A percentile compares a stretch with the other conserved stretches of the same genome.
These are phyloP conservation scores for Yamadazyma laniorum DNA, from an alignment of 805 yeast species.

Conservation along the genomic window DNA sequence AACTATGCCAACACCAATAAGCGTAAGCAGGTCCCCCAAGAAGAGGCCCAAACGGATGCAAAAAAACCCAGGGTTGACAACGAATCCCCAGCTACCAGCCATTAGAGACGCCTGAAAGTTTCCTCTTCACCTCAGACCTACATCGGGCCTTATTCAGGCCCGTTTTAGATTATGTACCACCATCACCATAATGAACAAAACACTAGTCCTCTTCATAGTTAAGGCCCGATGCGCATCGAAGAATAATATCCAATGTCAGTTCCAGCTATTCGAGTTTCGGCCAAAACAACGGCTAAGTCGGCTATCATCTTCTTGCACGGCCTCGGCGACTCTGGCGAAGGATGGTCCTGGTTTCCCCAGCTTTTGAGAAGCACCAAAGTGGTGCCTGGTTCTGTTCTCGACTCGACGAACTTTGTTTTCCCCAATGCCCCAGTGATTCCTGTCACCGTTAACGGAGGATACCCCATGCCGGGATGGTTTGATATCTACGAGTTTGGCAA, in stretches of 20 bases:
- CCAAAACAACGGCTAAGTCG: slow-evolving; percentile 24
- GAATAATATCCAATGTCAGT: slow-evolving; percentile 10
- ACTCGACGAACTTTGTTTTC: slow-evolving; percentile 63
- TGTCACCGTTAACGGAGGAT: slow-evolving; percentile 66
- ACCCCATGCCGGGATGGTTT: slow-evolving; percentile 82
- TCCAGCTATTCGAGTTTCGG: slow-evolving; percentile 28
- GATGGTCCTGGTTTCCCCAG: slow-evolving; percentile 83
- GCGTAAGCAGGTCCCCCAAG: not conserved
- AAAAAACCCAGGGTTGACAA: not conserved
- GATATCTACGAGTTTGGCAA: slow-evolving; percentile 62
- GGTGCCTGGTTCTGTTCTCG: slow-evolving; percentile 44
- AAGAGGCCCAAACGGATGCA: not conserved
- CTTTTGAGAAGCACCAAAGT: slow-evolving; percentile 45
- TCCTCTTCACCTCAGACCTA: too few species aligned
- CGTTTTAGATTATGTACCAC: too few species aligned
- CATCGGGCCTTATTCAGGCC: too few species aligned
- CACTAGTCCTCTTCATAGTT: too few species aligned
- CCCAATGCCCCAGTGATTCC: slow-evolving; percentile 85
- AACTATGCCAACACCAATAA: slow-evolving; percentile 10
- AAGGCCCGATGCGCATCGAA: too few species aligned
- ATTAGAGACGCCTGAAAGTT: too few species aligned
- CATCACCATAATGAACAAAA: too few species aligned
- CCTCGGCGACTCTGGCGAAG: slow-evolving; percentile 85
- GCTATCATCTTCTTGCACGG: slow-evolving; percentile 84
- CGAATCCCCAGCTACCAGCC: too few species aligned